Evolutionary conservation across 2,329 filamentous ascomycete genomes (phyloP).

Genomic region (Sporothrix curviconia): DNA sequence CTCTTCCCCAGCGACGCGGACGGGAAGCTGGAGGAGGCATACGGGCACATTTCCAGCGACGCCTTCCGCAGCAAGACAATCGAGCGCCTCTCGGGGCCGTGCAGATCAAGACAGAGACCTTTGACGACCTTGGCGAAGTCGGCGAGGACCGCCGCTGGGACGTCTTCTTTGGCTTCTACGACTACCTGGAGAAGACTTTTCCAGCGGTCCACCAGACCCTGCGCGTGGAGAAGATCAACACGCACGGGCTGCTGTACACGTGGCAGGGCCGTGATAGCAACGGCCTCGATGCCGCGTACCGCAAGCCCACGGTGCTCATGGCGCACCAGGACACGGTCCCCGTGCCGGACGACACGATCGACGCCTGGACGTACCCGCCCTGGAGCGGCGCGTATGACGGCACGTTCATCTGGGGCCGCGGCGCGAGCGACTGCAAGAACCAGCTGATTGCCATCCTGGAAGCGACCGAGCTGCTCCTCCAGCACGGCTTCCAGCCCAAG

Average conservation of each 20-base stretch:
- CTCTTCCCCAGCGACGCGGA: conserved; percentile 9
- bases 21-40: conserved; percentile 4
- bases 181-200: conserved; percentile 43
- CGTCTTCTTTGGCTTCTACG: conserved; percentile 47
- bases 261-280: conserved; percentile 44
- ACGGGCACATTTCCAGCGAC: not conserved
- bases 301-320: conserved; percentile 53
- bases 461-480: conserved; percentile 47
- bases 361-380: conserved; percentile 52
- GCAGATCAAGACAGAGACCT: conserved; percentile 26
- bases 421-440: conserved; percentile 54
- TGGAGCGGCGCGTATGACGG: conserved; percentile 52
- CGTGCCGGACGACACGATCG: conserved; percentile 41
- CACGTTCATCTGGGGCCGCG: conserved; percentile 54
- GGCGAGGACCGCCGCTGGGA: conserved; percentile 53
- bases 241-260: conserved; percentile 52
- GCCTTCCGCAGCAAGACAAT: conserved; percentile 23
- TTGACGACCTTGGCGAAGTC: conserved; percentile 42
- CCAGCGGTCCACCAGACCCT: conserved; percentile 43
- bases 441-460: conserved; percentile 53
- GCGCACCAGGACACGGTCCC: conserved; percentile 60
- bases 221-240: conserved; percentile 49
- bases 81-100: conserved; percentile 27
- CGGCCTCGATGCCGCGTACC: conserved; percentile 30
- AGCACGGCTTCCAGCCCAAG: conserved; percentile 43